Evolutionary conservation across 2,329 filamentous ascomycete genomes (phyloP).

Genomic region (Penicillium carneum): DNA sequence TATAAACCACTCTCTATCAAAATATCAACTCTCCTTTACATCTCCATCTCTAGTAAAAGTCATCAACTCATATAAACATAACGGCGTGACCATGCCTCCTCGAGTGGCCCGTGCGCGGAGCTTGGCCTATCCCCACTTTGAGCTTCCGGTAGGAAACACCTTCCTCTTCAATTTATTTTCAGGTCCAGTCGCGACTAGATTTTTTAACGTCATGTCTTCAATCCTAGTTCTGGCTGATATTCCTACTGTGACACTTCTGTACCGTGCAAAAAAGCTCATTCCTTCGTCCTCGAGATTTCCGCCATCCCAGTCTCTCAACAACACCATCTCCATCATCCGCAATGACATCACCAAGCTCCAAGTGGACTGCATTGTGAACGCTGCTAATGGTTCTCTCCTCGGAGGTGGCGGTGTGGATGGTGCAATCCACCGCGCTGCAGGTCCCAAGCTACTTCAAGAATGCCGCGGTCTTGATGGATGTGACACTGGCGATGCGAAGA

Average conservation of each 20-base stretch:
- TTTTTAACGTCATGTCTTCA: conserved; percentile 29
- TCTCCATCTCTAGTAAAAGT: not conserved
- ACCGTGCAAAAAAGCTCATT: conserved; percentile 63
- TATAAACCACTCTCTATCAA: not conserved
- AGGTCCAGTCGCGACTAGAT: not conserved
- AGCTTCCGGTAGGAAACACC: conserved; percentile 2
- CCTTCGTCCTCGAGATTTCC: conserved; percentile 41
- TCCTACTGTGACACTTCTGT: conserved; percentile 64
- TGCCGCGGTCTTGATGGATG: conserved; percentile 77
- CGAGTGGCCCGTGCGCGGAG: not conserved
- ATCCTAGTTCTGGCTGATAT: conserved; percentile 46
- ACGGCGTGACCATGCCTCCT: not conserved
- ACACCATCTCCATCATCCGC: conserved; percentile 69
- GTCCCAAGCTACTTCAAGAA: conserved; percentile 70
- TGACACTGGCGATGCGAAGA: conserved; percentile 78
- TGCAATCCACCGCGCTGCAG: conserved; percentile 85
- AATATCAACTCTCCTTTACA: not conserved
- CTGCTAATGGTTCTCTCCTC: conserved; percentile 78
- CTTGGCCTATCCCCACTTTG: conserved; percentile 9
- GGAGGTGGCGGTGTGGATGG: conserved; percentile 92
- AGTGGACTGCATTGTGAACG: conserved; percentile 89
- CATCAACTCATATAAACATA: not conserved
- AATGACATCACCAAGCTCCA: conserved; percentile 82
- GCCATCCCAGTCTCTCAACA: conserved; percentile 59
- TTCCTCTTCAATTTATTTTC: not conserved